phyloP scores from a whole-genome alignment of 805 yeast species.

The Candida montana region DNA sequence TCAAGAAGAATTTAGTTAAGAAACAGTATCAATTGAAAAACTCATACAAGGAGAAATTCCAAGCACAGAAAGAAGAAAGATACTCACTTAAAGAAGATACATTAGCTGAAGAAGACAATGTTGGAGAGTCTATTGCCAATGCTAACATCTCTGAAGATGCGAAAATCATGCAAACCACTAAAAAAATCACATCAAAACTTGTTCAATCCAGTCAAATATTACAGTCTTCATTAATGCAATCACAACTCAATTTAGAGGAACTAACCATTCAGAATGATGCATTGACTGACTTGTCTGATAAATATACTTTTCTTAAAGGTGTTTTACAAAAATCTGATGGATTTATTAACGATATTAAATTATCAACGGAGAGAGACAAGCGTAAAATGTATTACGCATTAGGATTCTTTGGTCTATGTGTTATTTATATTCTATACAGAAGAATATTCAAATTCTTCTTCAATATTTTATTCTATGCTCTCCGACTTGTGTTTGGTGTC shows the following conservation, averaged over 20 bases:
- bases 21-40: constrained; percentile 16
- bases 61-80: constrained; percentile 8
- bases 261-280: constrained; percentile 21
- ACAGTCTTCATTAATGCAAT: constrained; percentile 22
- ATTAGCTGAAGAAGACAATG: not conserved
- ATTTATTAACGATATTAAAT: constrained; percentile 22
- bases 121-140: not conserved
- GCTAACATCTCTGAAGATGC: constrained; percentile 15
- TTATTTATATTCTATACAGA: constrained; percentile 19
- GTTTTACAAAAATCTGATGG: constrained; percentile 20
- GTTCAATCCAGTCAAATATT: constrained; percentile 21
- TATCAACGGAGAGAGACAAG: constrained; percentile 21
- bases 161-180: constrained; percentile 22
- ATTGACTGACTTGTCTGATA: constrained; percentile 14
- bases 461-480: constrained; percentile 8
- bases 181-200: constrained; percentile 23
- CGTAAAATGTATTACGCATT: constrained; percentile 19
- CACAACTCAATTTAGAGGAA: constrained; percentile 23
- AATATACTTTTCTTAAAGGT: constrained; percentile 16
- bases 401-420: constrained; percentile 18
- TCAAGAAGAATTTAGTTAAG: constrained; percentile 11
- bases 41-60: constrained; percentile 3
- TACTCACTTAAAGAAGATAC: constrained; percentile 1
- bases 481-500: constrained; percentile 9
- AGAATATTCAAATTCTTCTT: constrained; percentile 15